These are phyloP conservation scores for Flagelloscypha sp. DNA, from an alignment of 768 basidiomycete genomes.

Conservation along the genomic window DNA sequence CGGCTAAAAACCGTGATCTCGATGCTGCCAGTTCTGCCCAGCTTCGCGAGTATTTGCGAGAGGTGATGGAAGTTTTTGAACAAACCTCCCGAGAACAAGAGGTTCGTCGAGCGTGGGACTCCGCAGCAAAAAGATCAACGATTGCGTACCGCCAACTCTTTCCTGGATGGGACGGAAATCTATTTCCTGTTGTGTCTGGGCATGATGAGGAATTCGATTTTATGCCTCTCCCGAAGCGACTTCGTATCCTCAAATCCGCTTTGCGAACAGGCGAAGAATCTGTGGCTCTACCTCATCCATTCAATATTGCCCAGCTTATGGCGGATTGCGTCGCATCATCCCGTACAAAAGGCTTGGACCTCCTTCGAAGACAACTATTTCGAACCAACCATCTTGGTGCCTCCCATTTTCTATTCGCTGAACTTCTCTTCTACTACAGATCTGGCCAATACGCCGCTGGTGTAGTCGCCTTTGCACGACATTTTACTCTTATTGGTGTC, in stretches of 20 bases:
- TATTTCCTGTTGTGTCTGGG: no score
- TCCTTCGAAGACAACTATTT: constrained; percentile 25
- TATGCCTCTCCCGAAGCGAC: no score
- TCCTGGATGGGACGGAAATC: no score
- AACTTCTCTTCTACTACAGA: constrained; percentile 35
- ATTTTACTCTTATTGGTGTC: constrained; percentile 48
- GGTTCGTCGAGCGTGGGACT: no score
- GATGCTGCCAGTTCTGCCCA: no score
- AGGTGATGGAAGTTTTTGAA: no score
- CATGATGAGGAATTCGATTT: no score
- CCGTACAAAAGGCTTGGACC: constrained; percentile 22
- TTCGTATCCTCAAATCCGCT: constrained; percentile 7
- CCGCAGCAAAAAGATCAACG: no score
- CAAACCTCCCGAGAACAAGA: no score
- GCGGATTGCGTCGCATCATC: constrained; percentile 25
- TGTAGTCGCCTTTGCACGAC: constrained; percentile 37
- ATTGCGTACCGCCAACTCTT: no score
- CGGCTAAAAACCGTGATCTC: no score
- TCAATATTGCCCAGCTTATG: constrained; percentile 26
- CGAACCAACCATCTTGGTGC: constrained; percentile 13
- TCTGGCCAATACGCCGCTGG: constrained; percentile 21
- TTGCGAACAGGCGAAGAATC: constrained; percentile 11
- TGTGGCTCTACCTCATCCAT: constrained; percentile 20
- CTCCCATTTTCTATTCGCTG: constrained; percentile 27
- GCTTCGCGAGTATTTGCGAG: no score